Evolutionary conservation across 106 monocot species (phyloP), one percentile per base, ranked within the genome.

Genomic region (Alisma plantagoaquatica): DNA sequence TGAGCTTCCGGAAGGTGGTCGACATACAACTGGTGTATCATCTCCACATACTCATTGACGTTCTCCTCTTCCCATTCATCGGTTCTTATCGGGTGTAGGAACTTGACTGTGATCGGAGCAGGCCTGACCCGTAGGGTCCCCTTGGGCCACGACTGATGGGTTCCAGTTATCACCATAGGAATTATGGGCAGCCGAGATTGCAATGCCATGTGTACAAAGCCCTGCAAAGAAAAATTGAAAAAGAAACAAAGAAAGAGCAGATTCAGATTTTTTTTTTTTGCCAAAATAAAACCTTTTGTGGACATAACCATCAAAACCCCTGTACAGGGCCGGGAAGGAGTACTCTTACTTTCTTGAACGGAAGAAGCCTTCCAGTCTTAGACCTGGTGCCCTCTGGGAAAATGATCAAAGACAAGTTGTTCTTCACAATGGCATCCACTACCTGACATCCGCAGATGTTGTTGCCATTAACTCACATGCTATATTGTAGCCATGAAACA

Each of bases 321-420:
- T 38, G 14, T 7, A 14, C 35, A 5, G 9, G 22, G 19, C 27
- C 11, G 35, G 2, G 12, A 31, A 2, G 28, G n/a, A 19, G 15
- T 23, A n/a, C n/a, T n/a, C n/a, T 58, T 60, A 64, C 83, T 79
- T 84, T 84, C 64, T 84, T 84, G 49, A 84, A 84, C 4, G 72
- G 79, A 5, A 84, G 79, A 19, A 84, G 58, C 50, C 79, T 72
- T 41, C 84, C 79, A 16, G 75, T 65, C 35, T 62, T 62, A 3
- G 79, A 84, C 53, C 84, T 43, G 24, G 79, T 84, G 29, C 79
- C 84, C 58, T 84, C 79, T 5, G 79, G 79, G 62, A 84, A 84
- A n/a, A 84, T 75, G 44, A 84, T 60, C 51, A 84, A 30, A 16
- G 79, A 84, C 25, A 84, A 44, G 53, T 79, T 75, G 24, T 79